Evolutionary conservation across 441 rosid genomes (phyloP).

Genomic region (Adansonia madagascariensis): DNA sequence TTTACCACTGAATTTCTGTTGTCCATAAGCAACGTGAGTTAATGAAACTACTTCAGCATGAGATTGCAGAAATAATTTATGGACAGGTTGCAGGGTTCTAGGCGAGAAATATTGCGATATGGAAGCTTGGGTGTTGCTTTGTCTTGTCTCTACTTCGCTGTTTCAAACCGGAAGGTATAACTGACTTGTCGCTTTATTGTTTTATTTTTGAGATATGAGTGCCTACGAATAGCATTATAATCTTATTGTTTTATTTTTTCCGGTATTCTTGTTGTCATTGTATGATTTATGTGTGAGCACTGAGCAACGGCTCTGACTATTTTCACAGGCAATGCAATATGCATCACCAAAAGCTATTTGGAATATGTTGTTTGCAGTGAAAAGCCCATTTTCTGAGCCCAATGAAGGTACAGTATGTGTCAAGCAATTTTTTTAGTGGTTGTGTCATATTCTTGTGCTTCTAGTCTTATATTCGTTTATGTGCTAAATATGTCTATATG

Average conservation of each 20-base stretch:
- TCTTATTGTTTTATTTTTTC: not conserved
- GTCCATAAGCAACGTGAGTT: constrained; percentile 22
- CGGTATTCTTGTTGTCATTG: not conserved
- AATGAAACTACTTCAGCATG: constrained; percentile 46
- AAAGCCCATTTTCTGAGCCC: constrained; percentile 53
- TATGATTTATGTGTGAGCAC: not conserved
- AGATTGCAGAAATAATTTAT: constrained; percentile 75
- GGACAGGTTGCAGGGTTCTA: constrained; percentile 95
- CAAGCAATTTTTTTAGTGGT: not conserved
- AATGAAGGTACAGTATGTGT: constrained; percentile 44
- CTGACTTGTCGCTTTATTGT: not conserved
- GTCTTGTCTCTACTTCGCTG: constrained; percentile 65
- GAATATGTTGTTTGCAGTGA: constrained; percentile 75
- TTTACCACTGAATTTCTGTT: constrained; percentile 22
- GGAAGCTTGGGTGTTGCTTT: constrained; percentile 85
- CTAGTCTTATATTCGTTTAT: not conserved
- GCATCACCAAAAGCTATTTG: constrained; percentile 89
- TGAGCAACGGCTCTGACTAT: constrained; percentile 13
- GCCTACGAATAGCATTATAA: constrained; percentile 14
- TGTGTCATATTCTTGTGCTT: not conserved
- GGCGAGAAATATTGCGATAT: constrained; percentile 80
- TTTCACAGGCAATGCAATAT: constrained; percentile 86
- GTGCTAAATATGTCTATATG: constrained; percentile 1
- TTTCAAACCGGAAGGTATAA: constrained; percentile 80
- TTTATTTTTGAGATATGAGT: not conserved